Evolutionary conservation across 768 basidiomycete genomes (phyloP).

Genomic region (Pulveroboletus sp.): DNA sequence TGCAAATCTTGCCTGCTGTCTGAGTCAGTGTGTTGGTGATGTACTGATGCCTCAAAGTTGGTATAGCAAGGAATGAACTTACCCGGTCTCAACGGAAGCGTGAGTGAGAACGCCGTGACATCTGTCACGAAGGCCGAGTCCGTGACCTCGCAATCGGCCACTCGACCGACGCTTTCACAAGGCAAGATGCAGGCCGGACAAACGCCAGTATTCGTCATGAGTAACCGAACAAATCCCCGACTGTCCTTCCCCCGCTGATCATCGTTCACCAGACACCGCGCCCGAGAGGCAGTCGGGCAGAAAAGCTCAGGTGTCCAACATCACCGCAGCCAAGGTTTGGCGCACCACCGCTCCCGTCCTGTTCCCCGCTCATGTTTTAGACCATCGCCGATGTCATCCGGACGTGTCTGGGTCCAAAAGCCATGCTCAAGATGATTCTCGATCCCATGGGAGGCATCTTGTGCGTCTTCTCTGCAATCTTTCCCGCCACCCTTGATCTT

Average conservation of each 20-base stretch:
- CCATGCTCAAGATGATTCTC: slow-evolving; percentile 99
- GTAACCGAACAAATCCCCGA: slow-evolving; percentile 31
- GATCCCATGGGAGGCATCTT: slow-evolving; percentile 99
- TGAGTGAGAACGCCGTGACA: too few relatives aligned
- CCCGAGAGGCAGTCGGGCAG: slow-evolving; percentile 92
- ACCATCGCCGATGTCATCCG: slow-evolving; percentile 97
- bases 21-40: too few relatives aligned
- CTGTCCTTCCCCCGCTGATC: not conserved
- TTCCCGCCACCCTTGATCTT: not conserved
- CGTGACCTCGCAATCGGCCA: too few relatives aligned
- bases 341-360: too few relatives aligned
- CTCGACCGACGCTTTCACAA: too few relatives aligned
- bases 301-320: slow-evolving; percentile 95
- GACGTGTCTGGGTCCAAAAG: slow-evolving; percentile 94
- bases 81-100: too few relatives aligned
- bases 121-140: too few relatives aligned
- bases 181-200: slow-evolving; percentile 42
- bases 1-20: too few relatives aligned
- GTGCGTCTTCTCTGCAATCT: slow-evolving; percentile 41
- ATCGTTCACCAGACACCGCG: slow-evolving; percentile 63
- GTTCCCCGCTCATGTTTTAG: slow-evolving; percentile 34
- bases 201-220: slow-evolving; percentile 83
- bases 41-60: too few relatives aligned
- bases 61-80: too few relatives aligned
- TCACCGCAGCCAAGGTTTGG: slow-evolving; percentile 90